Conservation (phyloP, 495 filamentous ascomycete genomes). For the Daldinia grandis region DNA sequence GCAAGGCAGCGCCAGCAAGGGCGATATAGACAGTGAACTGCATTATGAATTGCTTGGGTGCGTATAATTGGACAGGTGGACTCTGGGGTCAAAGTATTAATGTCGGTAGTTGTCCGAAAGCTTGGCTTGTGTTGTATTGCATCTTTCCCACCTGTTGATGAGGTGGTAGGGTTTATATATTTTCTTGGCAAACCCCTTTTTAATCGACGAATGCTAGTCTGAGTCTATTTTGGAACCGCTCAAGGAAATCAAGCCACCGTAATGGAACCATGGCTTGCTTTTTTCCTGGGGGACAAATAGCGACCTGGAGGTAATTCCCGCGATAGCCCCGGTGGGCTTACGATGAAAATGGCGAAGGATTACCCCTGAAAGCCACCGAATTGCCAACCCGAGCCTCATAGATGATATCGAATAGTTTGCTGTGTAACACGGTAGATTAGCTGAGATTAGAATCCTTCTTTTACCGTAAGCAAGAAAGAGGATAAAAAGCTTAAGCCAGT, state of each 20-base stretch:
- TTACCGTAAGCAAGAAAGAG: neutral
- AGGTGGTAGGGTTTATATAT: conserved; percentile 25
- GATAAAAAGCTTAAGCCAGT: neutral
- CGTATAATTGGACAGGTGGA: neutral
- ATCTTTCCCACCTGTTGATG: conserved; percentile 10
- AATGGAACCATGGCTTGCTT: conserved; percentile 16
- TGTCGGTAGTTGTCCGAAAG: conserved; percentile 1
- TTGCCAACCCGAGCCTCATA: neutral
- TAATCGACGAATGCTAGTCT: neutral
- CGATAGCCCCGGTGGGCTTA: conserved; percentile 18
- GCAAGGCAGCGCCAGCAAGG: conserved; percentile 17
- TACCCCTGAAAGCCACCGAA: conserved; percentile 9
- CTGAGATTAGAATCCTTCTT: conserved; percentile 19
- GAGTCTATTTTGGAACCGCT: neutral
- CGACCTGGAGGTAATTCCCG: conserved; percentile 2
- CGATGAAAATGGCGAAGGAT: conserved; percentile 28
- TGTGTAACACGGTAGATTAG: conserved; percentile 15
- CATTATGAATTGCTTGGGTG: conserved; percentile 16
- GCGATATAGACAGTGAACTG: conserved; percentile 13
- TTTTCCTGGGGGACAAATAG: conserved; percentile 14
- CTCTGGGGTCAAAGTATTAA: conserved; percentile 13
- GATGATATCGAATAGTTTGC: conserved; percentile 1
- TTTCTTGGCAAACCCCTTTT: conserved; percentile 20
- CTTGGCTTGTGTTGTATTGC: conserved; percentile 14
- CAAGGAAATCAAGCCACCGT: neutral